Conservation (phyloP, 768 basidiomycete genomes). For the Tylopilus plumbeoviolaceoides region DNA sequence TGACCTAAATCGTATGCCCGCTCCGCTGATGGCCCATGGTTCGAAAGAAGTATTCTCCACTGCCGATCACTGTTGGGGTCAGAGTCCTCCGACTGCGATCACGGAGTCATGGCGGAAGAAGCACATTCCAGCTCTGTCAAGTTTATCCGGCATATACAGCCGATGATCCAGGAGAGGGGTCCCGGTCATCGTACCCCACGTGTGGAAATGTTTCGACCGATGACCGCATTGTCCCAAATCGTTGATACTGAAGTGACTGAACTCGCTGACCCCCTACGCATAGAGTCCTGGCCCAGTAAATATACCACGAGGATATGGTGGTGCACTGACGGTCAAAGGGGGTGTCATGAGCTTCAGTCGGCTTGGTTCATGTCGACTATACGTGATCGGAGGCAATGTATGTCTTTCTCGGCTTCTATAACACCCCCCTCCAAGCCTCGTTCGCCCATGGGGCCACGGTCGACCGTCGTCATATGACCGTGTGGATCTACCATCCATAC, state of each 20-base stretch:
- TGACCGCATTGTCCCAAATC: background rate
- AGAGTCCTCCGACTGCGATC: background rate
- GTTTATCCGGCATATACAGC: too few species aligned
- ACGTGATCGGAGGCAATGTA: background rate
- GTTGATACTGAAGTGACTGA: background rate
- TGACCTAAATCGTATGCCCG: background rate
- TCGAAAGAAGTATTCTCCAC: background rate
- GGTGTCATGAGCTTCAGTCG: background rate
- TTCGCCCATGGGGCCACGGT: background rate
- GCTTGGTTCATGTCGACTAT: background rate
- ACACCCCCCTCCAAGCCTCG: background rate
- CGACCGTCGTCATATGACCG: conserved; percentile 4
- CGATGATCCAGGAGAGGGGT: background rate
- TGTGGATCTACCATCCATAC: background rate
- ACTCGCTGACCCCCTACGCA: background rate
- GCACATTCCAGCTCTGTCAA: background rate
- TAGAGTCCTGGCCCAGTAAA: background rate
- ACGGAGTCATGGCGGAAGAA: background rate
- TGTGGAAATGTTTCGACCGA: background rate
- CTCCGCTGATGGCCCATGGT: background rate
- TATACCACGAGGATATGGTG: background rate
- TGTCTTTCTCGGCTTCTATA: background rate
- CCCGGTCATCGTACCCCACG: background rate
- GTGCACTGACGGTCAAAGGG: background rate
- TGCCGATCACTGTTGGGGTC: too few species aligned